Percentiles rank a stretch among this genome's conserved stretches.
Conservation (phyloP, 768 basidiomycete species). For the Phlegmacium glaucopus region DNA sequence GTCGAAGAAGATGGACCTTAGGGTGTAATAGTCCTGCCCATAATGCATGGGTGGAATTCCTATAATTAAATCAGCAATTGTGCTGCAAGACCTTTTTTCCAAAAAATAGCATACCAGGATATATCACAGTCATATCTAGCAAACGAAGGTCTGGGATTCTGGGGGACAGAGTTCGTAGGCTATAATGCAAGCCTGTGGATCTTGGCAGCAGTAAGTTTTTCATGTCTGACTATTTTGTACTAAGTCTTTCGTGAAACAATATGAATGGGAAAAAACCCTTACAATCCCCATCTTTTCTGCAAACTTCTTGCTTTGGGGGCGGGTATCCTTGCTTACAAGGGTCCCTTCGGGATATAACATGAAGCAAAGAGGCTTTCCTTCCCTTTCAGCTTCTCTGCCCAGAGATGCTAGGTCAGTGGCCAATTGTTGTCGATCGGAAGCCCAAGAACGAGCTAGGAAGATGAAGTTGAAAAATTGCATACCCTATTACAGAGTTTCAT, state of each 20-base stretch:
- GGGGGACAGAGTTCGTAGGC: conserved; percentile 75
- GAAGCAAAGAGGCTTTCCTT: conserved; percentile 72
- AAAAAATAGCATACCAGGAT: conserved; percentile 63
- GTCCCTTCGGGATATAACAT: conserved; percentile 97
- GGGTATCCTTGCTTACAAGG: conserved; percentile 81
- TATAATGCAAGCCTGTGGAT: conserved; percentile 87
- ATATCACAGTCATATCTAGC: conserved; percentile 89
- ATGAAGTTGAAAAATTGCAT: conserved; percentile 97
- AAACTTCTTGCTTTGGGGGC: conserved; percentile 82
- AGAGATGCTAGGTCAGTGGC: conserved; percentile 63
- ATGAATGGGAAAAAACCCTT: conserved; percentile 43
- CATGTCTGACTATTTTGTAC: conserved; percentile 67
- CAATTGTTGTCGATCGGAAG: conserved; percentile 71
- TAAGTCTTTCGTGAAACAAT: neutral
- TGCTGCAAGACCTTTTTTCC: neutral
- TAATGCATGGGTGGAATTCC: conserved; percentile 77
- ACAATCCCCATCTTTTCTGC: conserved; percentile 89
- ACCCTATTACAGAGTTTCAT: conserved; percentile 41
- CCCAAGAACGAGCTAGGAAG: conserved; percentile 90
- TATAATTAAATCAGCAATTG: conserved; percentile 21
- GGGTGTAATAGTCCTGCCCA: conserved; percentile 86
- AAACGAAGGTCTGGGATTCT: conserved; percentile 74
- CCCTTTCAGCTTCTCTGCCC: conserved; percentile 62
- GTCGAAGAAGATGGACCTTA: conserved; percentile 83
- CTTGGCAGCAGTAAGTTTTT: conserved; percentile 82